phyloP scores from a whole-genome alignment of 2,329 filamentous ascomycete genomes.

The Cryphonectria japonica region DNA sequence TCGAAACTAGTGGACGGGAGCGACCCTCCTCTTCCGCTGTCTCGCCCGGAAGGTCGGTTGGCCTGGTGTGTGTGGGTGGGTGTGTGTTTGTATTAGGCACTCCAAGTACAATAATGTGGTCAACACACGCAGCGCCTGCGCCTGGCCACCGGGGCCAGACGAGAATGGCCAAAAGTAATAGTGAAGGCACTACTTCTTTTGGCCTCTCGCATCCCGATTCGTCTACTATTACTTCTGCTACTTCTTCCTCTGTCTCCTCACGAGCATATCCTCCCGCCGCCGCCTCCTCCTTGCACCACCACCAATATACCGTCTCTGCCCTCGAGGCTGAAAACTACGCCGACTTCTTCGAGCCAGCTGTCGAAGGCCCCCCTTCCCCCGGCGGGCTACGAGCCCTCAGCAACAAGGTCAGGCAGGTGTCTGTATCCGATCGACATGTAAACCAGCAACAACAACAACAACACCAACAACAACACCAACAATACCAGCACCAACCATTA shows the following conservation, averaged over 20 bases:
- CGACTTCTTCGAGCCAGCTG: constrained; percentile 59
- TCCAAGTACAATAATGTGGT: constrained; percentile 21
- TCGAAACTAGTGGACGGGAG: constrained; percentile 28
- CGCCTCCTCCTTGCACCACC: background rate
- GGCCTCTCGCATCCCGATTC: constrained; percentile 12
- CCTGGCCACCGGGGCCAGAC: constrained; percentile 23
- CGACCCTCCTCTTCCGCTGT: constrained; percentile 18
- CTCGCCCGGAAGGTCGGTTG: constrained; percentile 21
- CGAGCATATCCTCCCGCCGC: constrained; percentile 14
- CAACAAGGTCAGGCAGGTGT: constrained; percentile 61
- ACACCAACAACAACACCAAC: background rate
- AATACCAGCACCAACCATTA: background rate
- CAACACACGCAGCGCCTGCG: constrained; percentile 22
- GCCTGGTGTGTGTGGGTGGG: constrained; percentile 15
- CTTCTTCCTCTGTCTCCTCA: constrained; percentile 8
- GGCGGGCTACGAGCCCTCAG: constrained; percentile 61
- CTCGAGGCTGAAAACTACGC: constrained; percentile 36
- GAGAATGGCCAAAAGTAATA: constrained; percentile 26
- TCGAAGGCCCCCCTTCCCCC: constrained; percentile 65
- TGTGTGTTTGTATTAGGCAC: background rate
- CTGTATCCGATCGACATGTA: constrained; percentile 51
- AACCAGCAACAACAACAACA: constrained; percentile 39
- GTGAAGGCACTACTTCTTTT: constrained; percentile 23
- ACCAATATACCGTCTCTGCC: constrained; percentile 24
- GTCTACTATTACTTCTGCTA: background rate